Conservation (phyloP, 1,284 basidiomycete species). For the Trametes sp. region DNA sequence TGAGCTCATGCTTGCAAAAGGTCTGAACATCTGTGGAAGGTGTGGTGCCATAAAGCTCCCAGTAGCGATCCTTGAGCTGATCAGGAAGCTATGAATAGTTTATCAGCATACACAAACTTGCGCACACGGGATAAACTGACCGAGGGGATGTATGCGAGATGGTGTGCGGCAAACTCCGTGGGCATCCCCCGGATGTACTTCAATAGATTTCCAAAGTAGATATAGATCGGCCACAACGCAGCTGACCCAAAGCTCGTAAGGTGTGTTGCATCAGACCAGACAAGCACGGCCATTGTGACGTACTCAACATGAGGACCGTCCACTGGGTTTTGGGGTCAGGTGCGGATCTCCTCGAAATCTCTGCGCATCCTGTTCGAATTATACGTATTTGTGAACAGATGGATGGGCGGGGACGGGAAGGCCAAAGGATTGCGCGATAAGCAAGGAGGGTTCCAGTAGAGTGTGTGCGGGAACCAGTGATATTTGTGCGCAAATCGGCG, state of each 20-base stretch:
- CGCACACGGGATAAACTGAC: conserved; percentile 24
- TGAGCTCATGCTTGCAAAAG: conserved; percentile 36
- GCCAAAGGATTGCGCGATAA: neutral
- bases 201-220: conserved; percentile 28
- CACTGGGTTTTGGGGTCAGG: no score
- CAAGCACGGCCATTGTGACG: no score
- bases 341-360: no score
- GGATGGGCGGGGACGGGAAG: no score
- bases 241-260: conserved; percentile 30
- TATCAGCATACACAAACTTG: neutral
- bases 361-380: no score
- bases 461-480: neutral
- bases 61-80: conserved; percentile 4
- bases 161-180: conserved; percentile 21
- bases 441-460: neutral
- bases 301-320: no score
- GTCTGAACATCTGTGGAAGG: conserved; percentile 22
- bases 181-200: conserved; percentile 37
- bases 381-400: no score
- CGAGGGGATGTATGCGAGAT: conserved; percentile 43
- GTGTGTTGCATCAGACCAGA: neutral
- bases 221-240: conserved; percentile 25
- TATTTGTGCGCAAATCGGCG: neutral
- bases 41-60: neutral
- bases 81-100: conserved; percentile 11